Base-by-base conservation (phyloP, 2,329 filamentous ascomycete species). In the Lizonia empirigonia region DNA sequence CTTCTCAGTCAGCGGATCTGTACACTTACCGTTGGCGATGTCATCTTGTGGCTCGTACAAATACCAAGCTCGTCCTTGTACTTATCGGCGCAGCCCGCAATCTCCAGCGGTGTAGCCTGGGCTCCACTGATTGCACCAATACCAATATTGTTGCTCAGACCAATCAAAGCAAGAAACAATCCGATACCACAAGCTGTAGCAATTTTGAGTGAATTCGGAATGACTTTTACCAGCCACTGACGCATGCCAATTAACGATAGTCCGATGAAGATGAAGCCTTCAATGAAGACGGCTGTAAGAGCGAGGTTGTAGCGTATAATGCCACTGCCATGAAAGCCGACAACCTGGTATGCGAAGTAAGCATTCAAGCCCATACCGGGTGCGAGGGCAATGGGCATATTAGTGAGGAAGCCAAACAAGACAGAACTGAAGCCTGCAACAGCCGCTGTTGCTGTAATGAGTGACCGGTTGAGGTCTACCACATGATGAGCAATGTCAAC, bases 101-200 rank as follows among this genome's bases (percentile, higher is more conserved):
- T 78, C 53, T 88, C 83, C 26, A 91, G 75, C 1, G 91, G 90
- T 0, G 88, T 90, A 1, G 69, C 72, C 13, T 78, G 80, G 26
- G 62, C 53, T 9, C 89, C 90, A 8, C 87, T 85, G 38, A 95
- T 81, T 19, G 90, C 80, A 20, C 90, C 91, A 64, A 96, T 91
- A 52, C 91, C 91, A 59, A 91, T 87, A 62, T 83, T 85, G 69
- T 91, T 91, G 1, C 89, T 91, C 44, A 90, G 77, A 9, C 87
- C 87, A 55, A 90, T 88, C 42, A 89, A 76, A 15, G 87, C 85
- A 47, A 94, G 80, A 70, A 93, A 95, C 1, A 96, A 78, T 9
- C 91, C 91, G 57, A 96, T 95, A 58, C 91, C 91, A 53, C 90
- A 90, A 50, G 89, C 89, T 12, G 88, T 91, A 9, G 91, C 91